Percentiles rank a stretch among this genome's conserved stretches.
phyloP scores from a whole-genome alignment of 768 basidiomycete genomes.

The Tylopilus felleus region DNA sequence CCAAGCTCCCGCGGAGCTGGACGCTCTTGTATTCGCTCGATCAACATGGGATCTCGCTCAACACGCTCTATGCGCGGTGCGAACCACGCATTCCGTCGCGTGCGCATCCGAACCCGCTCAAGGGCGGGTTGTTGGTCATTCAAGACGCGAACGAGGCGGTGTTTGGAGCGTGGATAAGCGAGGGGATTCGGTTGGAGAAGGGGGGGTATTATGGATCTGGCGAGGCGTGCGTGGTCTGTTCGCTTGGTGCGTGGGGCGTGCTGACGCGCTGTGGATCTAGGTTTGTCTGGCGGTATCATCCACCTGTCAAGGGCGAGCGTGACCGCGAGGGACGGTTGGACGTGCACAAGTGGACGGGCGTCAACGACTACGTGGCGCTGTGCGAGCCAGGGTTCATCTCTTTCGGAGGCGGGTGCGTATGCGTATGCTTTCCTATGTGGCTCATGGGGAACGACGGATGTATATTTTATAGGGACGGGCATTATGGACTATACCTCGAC shows the following conservation, averaged over 20 bases:
- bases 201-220: slow-evolving; percentile 84
- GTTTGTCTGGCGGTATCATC: slow-evolving; percentile 70
- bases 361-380: slow-evolving; percentile 85
- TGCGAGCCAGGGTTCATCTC: slow-evolving; percentile 80
- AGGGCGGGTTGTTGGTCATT: slow-evolving; percentile 59
- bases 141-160: slow-evolving; percentile 58
- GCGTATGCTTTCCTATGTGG: background rate
- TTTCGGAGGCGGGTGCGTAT: slow-evolving; percentile 81
- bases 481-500: slow-evolving; percentile 87
- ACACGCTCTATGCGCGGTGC: slow-evolving; percentile 76
- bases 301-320: slow-evolving; percentile 11
- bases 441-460: too few relatives aligned
- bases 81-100: slow-evolving; percentile 35
- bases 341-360: slow-evolving; percentile 81
- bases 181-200: slow-evolving; percentile 54
- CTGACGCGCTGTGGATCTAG: slow-evolving; percentile 37
- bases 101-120: slow-evolving; percentile 25
- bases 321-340: slow-evolving; percentile 41
- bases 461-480: slow-evolving; percentile 51
- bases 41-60: slow-evolving; percentile 90
- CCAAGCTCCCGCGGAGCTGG: slow-evolving; percentile 70
- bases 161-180: slow-evolving; percentile 85
- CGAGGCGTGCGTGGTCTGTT: slow-evolving; percentile 47
- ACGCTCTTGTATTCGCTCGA: slow-evolving; percentile 85
- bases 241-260: background rate